phyloP scores from a whole-genome alignment of 2,329 filamentous ascomycete species.

The Xylariaceae sp. region DNA sequence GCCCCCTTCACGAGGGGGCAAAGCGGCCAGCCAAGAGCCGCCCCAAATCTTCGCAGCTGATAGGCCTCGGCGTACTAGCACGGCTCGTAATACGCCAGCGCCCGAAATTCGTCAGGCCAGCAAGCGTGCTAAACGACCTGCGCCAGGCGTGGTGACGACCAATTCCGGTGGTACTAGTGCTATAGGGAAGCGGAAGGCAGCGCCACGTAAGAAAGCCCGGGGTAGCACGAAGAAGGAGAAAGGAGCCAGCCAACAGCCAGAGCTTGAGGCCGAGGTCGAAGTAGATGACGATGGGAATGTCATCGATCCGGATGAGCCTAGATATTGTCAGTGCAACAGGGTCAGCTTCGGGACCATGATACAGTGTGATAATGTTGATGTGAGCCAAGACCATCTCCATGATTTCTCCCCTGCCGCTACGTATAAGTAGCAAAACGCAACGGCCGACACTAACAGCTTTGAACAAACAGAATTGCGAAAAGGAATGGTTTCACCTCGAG shows the following conservation, averaged over 20 bases:
- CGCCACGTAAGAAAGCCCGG: slow-evolving; percentile 59
- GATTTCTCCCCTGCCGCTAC: slow-evolving; percentile 15
- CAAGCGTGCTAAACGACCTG: slow-evolving; percentile 62
- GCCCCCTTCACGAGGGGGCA: slow-evolving; percentile 49
- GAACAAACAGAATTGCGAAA: slow-evolving; percentile 56
- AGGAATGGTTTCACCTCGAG: slow-evolving; percentile 79
- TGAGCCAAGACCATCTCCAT: slow-evolving; percentile 39
- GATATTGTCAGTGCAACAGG: slow-evolving; percentile 73
- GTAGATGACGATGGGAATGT: slow-evolving; percentile 62
- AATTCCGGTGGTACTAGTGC: slow-evolving; percentile 58
- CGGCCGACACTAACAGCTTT: slow-evolving; percentile 24
- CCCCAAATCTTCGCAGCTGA: slow-evolving; percentile 45
- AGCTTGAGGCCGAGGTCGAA: slow-evolving; percentile 47
- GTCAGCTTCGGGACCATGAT: slow-evolving; percentile 83
- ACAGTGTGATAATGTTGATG: slow-evolving; percentile 71
- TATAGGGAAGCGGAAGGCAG: slow-evolving; percentile 65
- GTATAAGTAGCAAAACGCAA: slow-evolving; percentile 6
- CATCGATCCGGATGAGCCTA: slow-evolving; percentile 69
- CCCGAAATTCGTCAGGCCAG: slow-evolving; percentile 41
- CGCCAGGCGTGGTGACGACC: slow-evolving; percentile 64
- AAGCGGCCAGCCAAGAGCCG: slow-evolving; percentile 48
- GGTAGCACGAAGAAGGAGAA: slow-evolving; percentile 33
- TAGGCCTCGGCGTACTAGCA: slow-evolving; percentile 50
- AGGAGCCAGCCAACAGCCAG: slow-evolving; percentile 35
- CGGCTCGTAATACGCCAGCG: slow-evolving; percentile 52